phyloP scores from a whole-genome alignment of 176 grass and related monocot genomes.

The Areca catechu region DNA sequence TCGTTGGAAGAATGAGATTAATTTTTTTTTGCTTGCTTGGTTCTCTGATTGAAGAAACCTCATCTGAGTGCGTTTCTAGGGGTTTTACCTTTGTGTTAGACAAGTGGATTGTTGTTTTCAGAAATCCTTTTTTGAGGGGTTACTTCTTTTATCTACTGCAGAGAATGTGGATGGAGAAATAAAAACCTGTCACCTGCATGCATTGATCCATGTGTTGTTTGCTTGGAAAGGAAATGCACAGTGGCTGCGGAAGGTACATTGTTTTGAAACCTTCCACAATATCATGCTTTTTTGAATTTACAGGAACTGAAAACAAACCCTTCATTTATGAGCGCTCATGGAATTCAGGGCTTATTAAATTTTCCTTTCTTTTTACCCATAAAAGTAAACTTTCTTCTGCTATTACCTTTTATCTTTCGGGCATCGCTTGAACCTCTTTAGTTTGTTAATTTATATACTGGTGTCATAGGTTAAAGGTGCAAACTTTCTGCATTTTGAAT shows the following conservation, averaged over 20 bases:
- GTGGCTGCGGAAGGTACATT: constrained; percentile 68
- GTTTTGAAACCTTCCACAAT: background rate
- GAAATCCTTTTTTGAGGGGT: too few relatives aligned
- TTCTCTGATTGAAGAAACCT: too few relatives aligned
- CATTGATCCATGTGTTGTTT: constrained; percentile 84
- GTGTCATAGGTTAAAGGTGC: too few relatives aligned
- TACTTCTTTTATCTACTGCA: constrained; percentile 18
- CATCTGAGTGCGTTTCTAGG: too few relatives aligned
- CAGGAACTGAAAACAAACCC: too few relatives aligned
- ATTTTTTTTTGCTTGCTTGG: too few relatives aligned
- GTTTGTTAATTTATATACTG: background rate
- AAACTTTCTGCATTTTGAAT: too few relatives aligned
- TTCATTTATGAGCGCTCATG: too few relatives aligned
- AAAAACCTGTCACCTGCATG: constrained; percentile 50
- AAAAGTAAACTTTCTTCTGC: background rate
- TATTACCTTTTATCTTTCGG: background rate
- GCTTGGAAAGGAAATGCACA: constrained; percentile 78
- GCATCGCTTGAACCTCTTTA: background rate
- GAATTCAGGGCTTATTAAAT: background rate
- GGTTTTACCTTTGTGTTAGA: too few relatives aligned
- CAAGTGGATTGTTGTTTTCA: too few relatives aligned
- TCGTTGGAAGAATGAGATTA: too few relatives aligned
- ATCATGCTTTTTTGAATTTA: too few relatives aligned
- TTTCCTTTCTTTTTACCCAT: background rate
- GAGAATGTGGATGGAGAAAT: constrained; percentile 78